phyloP scores from a whole-genome alignment of 768 basidiomycete species.

The Grammothele lineata region DNA sequence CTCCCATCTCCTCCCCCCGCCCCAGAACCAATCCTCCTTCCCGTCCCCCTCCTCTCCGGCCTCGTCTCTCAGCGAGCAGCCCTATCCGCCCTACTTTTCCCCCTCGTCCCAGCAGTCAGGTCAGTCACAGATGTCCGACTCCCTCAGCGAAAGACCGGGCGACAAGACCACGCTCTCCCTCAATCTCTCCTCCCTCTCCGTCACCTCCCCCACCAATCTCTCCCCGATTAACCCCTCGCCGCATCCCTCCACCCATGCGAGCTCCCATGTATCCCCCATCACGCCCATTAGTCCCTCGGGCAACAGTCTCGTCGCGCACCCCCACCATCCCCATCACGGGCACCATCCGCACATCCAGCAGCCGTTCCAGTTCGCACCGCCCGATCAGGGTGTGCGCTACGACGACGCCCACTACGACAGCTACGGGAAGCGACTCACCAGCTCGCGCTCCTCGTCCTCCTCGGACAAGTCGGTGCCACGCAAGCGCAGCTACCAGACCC shows the following conservation, averaged over 20 bases:
- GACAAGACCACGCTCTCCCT: conserved; percentile 42
- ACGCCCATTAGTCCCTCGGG: conserved; percentile 61
- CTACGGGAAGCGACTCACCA: conserved; percentile 34
- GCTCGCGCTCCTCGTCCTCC: conserved; percentile 39
- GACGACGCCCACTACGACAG: conserved; percentile 28
- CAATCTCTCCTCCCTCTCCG: conserved; percentile 63
- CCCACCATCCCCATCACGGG: conserved; percentile 34
- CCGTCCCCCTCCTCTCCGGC: conserved; percentile 31
- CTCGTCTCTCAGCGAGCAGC: conserved; percentile 28
- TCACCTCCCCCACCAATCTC: conserved; percentile 61
- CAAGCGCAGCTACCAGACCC: conserved; percentile 60
- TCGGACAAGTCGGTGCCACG: conserved; percentile 58
- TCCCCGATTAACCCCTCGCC: conserved; percentile 56
- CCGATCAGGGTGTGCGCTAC: conserved; percentile 29
- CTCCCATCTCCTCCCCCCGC: conserved; percentile 26
- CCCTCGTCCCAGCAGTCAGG: conserved; percentile 18
- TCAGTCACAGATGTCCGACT: conserved; percentile 24
- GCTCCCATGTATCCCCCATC: conserved; percentile 35
- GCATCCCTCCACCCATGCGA: conserved; percentile 28
- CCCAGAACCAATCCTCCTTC: conserved; percentile 27
- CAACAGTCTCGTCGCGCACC: conserved; percentile 38
- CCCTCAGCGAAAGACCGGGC: conserved; percentile 21
- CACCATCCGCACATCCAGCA: conserved; percentile 20
- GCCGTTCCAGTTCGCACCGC: conserved; percentile 51
- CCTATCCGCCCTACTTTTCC: conserved; percentile 26